These are phyloP conservation scores for Ophryocystis elektroscirrha DNA, from an alignment of 169 alveolate genomes.

Conservation along the genomic window DNA sequence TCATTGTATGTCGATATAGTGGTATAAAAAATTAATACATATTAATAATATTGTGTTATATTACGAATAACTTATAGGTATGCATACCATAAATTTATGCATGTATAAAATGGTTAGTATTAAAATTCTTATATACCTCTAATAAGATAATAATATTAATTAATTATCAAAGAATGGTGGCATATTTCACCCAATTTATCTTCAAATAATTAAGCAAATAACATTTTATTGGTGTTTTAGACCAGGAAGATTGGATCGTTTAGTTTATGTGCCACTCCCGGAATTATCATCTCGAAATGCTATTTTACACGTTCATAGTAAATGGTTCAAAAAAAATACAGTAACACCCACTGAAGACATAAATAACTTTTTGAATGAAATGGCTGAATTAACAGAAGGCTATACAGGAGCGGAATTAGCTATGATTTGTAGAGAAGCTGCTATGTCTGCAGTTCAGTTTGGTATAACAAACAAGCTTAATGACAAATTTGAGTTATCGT, in stretches of 20 bases:
- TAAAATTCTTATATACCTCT: too few relatives aligned
- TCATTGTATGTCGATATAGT: too few relatives aligned
- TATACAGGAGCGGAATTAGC: constrained; percentile 79
- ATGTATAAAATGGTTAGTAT: too few relatives aligned
- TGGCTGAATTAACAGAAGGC: constrained; percentile 75
- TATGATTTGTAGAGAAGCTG: constrained; percentile 61
- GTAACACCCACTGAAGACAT: constrained; percentile 48
- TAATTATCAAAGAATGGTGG: too few relatives aligned
- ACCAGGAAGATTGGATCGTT: constrained; percentile 97
- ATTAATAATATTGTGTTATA: too few relatives aligned
- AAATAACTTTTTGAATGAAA: constrained; percentile 51
- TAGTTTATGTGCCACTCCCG: constrained; percentile 91
- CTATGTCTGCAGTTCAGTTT: constrained; percentile 40
- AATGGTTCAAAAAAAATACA: neutral
- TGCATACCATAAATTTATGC: too few relatives aligned
- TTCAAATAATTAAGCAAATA: too few relatives aligned
- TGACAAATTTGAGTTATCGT: neutral
- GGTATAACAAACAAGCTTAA: neutral
- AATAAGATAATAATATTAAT: too few relatives aligned
- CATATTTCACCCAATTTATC: too few relatives aligned
- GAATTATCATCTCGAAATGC: constrained; percentile 64
- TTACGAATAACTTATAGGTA: too few relatives aligned
- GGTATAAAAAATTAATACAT: too few relatives aligned
- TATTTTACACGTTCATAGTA: constrained; percentile 34
- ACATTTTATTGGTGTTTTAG: too few relatives aligned